These are phyloP conservation scores for Aspergillus diversus DNA, from an alignment of 495 filamentous ascomycete species.

Conservation along the genomic window DNA sequence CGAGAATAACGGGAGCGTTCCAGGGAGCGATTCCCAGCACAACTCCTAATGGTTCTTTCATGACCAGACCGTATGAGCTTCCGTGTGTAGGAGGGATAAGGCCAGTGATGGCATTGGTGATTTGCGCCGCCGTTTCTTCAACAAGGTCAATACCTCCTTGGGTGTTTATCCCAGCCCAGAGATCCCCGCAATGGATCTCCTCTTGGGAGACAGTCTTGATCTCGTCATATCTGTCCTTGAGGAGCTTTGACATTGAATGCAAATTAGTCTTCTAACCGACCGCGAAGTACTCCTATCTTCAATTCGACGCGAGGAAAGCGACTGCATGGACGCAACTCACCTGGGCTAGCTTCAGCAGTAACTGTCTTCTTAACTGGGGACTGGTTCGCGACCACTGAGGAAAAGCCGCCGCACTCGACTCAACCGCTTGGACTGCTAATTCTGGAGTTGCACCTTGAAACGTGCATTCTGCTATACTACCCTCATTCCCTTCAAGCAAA, in stretches of 20 bases:
- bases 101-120: conserved; percentile 9
- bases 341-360: conserved; percentile 54
- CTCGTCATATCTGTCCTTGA: too few species aligned
- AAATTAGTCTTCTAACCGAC: too few species aligned
- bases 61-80: conserved; percentile 32
- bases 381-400: conserved; percentile 63
- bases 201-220: too few species aligned
- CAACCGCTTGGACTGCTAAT: conserved; percentile 60
- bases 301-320: too few species aligned
- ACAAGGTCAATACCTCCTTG: conserved; percentile 18
- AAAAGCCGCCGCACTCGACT: conserved; percentile 64
- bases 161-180: conserved; percentile 15
- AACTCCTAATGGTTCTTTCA: conserved; percentile 76
- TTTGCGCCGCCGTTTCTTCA: conserved; percentile 22
- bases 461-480: too few species aligned
- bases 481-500: too few species aligned
- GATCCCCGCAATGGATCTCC: not conserved
- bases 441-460: conserved; percentile 44
- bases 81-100: conserved; percentile 17
- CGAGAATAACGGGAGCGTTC: conserved; percentile 62
- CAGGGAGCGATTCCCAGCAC: conserved; percentile 76
- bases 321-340: too few species aligned
- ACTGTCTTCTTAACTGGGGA: conserved; percentile 58
- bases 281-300: too few species aligned
- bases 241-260: too few species aligned